These are phyloP conservation scores for Penicillium fimorum DNA, from an alignment of 495 filamentous ascomycete genomes.

Conservation along the genomic window DNA sequence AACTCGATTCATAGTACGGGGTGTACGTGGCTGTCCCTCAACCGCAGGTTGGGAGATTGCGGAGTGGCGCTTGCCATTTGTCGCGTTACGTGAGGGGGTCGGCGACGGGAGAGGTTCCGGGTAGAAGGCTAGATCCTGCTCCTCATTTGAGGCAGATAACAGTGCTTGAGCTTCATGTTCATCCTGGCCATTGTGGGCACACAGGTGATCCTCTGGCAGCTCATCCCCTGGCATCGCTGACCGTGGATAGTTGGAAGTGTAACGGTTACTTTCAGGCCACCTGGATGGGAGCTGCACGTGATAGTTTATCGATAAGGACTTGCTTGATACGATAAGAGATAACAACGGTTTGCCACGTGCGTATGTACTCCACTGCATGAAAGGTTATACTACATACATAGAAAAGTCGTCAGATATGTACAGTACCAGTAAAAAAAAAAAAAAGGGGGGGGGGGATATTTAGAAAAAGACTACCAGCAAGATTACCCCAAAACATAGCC, in stretches of 20 bases:
- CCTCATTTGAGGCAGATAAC: slow-evolving; percentile 27
- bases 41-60: slow-evolving; percentile 43
- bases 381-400: too few species aligned
- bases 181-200: slow-evolving; percentile 29
- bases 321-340: slow-evolving; percentile 6
- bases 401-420: too few species aligned
- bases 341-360: background rate
- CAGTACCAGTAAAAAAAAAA: too few species aligned
- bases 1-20: slow-evolving; percentile 81
- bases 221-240: slow-evolving; percentile 50
- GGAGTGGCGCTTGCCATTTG: slow-evolving; percentile 37
- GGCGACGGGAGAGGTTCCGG: slow-evolving; percentile 20
- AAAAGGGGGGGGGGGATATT: too few species aligned
- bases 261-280: slow-evolving; percentile 7
- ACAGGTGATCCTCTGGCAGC: slow-evolving; percentile 28
- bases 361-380: background rate
- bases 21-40: slow-evolving; percentile 55
- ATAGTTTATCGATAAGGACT: background rate
- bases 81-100: slow-evolving; percentile 14
- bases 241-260: slow-evolving; percentile 13
- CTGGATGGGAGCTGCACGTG: slow-evolving; percentile 10
- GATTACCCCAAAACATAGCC: too few species aligned
- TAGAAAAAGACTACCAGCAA: too few species aligned
- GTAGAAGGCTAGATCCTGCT: slow-evolving; percentile 30
- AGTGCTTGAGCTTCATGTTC: slow-evolving; percentile 32